Conservation (phyloP, 2,329 filamentous ascomycete genomes). For the Ustulina deusta region DNA sequence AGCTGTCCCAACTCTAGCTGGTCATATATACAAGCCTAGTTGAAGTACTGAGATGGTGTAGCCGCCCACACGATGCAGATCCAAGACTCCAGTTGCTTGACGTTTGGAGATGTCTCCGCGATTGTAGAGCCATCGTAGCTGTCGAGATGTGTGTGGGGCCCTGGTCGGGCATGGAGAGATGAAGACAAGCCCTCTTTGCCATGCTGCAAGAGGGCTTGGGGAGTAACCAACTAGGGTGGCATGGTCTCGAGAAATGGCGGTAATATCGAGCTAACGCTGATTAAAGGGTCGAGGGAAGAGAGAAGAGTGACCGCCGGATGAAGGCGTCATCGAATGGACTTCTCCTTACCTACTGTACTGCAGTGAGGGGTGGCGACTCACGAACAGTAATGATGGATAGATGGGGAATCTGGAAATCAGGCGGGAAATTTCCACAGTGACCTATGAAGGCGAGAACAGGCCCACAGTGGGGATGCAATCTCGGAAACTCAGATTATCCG, state of each 20-base stretch:
- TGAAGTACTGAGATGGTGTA: not conserved
- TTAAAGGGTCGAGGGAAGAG: not conserved
- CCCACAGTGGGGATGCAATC: constrained; percentile 7
- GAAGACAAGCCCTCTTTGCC: constrained; percentile 9
- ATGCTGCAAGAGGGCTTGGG: constrained; percentile 5
- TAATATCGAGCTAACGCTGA: not conserved
- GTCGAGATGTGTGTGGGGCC: not conserved
- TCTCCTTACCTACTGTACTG: not conserved
- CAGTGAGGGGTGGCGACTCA: constrained; percentile 9
- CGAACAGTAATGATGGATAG: constrained; percentile 7
- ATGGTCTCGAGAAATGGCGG: constrained; percentile 5
- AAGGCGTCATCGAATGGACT: not conserved
- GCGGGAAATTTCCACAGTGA: not conserved
- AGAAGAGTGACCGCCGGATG: not conserved
- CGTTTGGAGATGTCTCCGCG: not conserved
- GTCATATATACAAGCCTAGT: constrained; percentile 2
- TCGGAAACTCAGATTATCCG: constrained; percentile 26
- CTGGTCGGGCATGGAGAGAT: not conserved
- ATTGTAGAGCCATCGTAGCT: not conserved
- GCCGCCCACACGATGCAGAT: not conserved
- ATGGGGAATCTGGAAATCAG: constrained; percentile 1
- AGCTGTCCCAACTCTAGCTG: not conserved
- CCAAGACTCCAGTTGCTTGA: not conserved
- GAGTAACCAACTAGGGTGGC: constrained; percentile 18
- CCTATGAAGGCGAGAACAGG: constrained; percentile 10